Base-by-base conservation (phyloP, 2,329 filamentous ascomycete species). In the Ascocoryne sarcoides region DNA sequence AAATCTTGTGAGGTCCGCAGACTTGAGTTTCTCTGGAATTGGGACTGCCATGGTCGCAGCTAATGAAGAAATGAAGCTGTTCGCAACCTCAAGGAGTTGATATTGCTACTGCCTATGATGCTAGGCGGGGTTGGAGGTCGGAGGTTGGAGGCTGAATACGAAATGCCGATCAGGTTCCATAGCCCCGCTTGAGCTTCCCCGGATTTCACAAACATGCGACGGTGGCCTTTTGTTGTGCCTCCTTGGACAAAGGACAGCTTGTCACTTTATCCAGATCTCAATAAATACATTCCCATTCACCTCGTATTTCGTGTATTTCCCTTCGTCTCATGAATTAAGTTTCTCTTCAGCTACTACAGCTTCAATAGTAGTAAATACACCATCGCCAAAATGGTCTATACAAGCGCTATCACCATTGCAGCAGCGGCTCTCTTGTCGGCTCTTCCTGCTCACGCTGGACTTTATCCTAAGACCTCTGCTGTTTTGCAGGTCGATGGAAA, bases 391-490 rank as follows among this genome's bases (percentile, higher is more conserved):
- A 79, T 79, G 75, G 71, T 75, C 58, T 68, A 67, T 46, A 60
- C 68, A 56, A 62, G 66, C 47, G 61, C 69, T 36, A 58, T 78
- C 58, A 65, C 73, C 57, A 69, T 55, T 18, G 54, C 74, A 56
- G 66, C 71, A 51, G 72, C 73, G 46, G 76, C 78, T 44, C 65
- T 85, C 36, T 67, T 92, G 48, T 73, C 83, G 46, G 71, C 76
- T 41, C 59, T 84, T 37, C 76, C 82, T 20, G 71, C 72, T 37
- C 73, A 73, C 39, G 82, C 84, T 50, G 78, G 76, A 51, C 64
- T 98, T 45, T 98, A 98, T 67, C 67, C 78, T 45, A 93, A 90
- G 67, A 84, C 73, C 61, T 95, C 89, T 2, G 79, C 85, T 10
- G 92, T 98, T 32, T 62, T 96, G 32, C 86, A 93, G 62, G 67